A percentile compares a stretch with the other conserved stretches of the same genome.
Evolutionary conservation across 164 flowering plant genomes (phyloP).

Genomic region (Kalanchoe fedtschenkoi): DNA sequence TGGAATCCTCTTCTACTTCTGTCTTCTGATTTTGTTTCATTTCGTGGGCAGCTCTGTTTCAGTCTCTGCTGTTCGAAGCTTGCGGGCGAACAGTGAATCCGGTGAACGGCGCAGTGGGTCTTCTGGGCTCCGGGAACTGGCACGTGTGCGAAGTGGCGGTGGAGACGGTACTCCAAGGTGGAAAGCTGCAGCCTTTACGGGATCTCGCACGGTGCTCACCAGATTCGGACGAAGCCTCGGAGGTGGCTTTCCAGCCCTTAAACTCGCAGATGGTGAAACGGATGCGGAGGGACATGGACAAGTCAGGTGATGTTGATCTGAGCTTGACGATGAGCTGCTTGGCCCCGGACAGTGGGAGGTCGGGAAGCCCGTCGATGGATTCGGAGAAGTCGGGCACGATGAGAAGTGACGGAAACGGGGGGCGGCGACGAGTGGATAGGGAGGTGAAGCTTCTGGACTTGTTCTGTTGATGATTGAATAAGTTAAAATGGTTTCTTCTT

Average conservation of each 20-base stretch:
- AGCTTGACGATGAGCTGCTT: not conserved
- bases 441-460: not conserved
- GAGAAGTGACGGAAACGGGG: not conserved
- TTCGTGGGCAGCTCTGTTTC: not conserved
- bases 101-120: conserved; percentile 80
- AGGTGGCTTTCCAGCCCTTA: conserved; percentile 5
- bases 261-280: not conserved
- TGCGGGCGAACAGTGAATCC: conserved; percentile 89
- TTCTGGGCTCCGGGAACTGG: conserved; percentile 81
- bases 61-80: conserved; percentile 43
- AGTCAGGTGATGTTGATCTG: not conserved
- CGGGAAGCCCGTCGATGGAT: not conserved
- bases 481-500: too few species aligned
- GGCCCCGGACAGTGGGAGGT: too few species aligned
- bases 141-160: conserved; percentile 72
- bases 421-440: not conserved
- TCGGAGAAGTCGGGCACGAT: not conserved
- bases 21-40: not conserved
- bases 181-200: conserved; percentile 37
- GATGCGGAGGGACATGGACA: not conserved
- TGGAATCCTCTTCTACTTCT: too few species aligned
- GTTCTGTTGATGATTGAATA: not conserved
- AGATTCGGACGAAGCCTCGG: not conserved
- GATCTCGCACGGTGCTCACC: conserved; percentile 8
- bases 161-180: conserved; percentile 69